Evolutionary conservation across 805 yeast species (phyloP), one percentile per base, ranked within the genome.

Genomic region (Starmerella floris): DNA sequence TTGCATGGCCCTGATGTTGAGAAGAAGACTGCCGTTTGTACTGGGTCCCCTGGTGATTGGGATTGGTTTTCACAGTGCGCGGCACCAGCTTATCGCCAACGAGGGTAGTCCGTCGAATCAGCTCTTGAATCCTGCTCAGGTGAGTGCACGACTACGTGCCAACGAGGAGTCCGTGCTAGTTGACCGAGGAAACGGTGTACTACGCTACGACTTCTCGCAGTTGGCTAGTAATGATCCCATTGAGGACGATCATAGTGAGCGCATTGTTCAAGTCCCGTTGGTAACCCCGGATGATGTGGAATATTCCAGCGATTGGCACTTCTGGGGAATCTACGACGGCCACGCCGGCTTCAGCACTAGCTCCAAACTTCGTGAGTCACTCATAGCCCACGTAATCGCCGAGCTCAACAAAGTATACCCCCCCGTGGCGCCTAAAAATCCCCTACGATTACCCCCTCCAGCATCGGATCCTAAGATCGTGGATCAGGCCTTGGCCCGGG

Each of bases 291-390:
- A 70, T 50, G 67, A 70, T 60, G 54, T 64, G 53, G 51, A 55
- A 20, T 61, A 65, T n/a, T 62, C 62, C 21, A 57, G 70, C 9
- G 95, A 88, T 60, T 79, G 95, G 81, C 80, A 82, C 72, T 84
- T 91, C 57, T 91, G 94, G 74, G 95, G 97, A 4, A 75, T 91
- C 0, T 88, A 79, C 58, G 98, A 91, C 61, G 98, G 98, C 11
- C 98, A 91, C 62, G 85, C 94, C 3, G 98, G 98, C 20, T 85
- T 94, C 77, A 82, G 83, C 50, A 91, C 98, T 1, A 76, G 88
- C 43, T 73, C 82, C n/a, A 83, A 78, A 58, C 69, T 91, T 47
- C 70, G 94, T 47, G 91, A 84, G 50, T 76, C 76, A 50, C 67
- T 91, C 50, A 76, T 91, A 23, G 74, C 75, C 43, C 73, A 71